Evolutionary conservation across 768 basidiomycete genomes (phyloP), one percentile per base, ranked within the genome.

Genomic region (Lyophyllum atratum): DNA sequence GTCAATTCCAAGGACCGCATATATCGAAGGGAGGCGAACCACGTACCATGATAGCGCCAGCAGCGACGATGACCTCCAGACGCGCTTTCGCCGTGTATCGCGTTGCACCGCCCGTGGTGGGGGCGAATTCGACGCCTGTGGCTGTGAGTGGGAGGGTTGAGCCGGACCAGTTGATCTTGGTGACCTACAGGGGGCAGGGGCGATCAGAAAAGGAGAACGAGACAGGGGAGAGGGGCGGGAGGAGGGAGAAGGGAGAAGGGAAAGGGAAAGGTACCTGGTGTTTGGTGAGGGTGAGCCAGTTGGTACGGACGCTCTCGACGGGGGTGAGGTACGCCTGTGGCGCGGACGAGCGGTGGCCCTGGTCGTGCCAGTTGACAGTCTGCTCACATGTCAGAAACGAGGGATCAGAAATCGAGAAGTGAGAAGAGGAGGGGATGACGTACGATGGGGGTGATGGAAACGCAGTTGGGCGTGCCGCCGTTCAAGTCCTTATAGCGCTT

Each of bases 241-340:
- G 17, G 5, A 19, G 1, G 29, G 45, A 6, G 10, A 28, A 28
- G 5, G 49, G 24, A 45, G 37, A 1, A 8, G 14, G n/a, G 11
- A 12, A 40, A 29, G 2, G 26, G 1, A 29, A 21, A 15, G 62
- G 6, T 39, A 76, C 79, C 54, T 75, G 64, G 52, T 80, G 75
- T 31, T 70, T 64, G 1, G 72, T 74, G 12, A 86, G 69, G 4
- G 80, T 80, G 25, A 81, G 65, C 80, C 81, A 82, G 59, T 81
- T 82, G 0, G 74, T 73, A 31, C 82, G 72, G 25, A 61, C 55
- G 37, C 56, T 68, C 63, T 85, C 79, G 6, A 84, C 79, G 12
- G 84, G 84, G 0, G 80, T 78, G 25, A 82, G 72, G 59, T 85
- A 86, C 0, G 84, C 83, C 49, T 76, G 69, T 7, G 76, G 79